Percentiles rank a stretch among this genome's conserved stretches.
These are phyloP conservation scores for Globisporangium perplexum DNA, from an alignment of 352 stramenopile species.

Conservation along the genomic window DNA sequence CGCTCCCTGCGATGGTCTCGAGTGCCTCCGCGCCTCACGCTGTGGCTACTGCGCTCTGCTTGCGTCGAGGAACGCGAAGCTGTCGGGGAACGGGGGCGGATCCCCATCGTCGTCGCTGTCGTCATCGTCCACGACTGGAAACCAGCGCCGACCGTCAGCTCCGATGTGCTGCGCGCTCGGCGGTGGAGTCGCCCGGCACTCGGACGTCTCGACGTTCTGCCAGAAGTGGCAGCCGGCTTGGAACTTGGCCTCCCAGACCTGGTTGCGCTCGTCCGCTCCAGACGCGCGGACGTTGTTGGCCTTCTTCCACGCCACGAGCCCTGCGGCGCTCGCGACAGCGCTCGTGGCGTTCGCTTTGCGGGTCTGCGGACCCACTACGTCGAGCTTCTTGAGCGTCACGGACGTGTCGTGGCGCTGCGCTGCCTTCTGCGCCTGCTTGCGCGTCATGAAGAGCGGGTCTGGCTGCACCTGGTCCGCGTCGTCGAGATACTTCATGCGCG, in stretches of 20 bases:
- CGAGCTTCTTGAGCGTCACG: constrained; percentile 40
- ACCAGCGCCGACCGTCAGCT: not conserved
- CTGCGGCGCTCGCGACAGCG: constrained; percentile 9
- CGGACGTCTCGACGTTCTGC: constrained; percentile 60
- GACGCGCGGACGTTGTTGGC: constrained; percentile 17
- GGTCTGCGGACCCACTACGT: constrained; percentile 14
- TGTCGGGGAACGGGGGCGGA: constrained; percentile 45
- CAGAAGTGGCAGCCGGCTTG: constrained; percentile 77
- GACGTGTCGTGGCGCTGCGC: constrained; percentile 37
- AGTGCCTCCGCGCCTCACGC: too few species aligned
- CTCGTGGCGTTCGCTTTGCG: constrained; percentile 18
- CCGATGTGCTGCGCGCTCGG: constrained; percentile 7
- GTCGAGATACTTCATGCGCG: constrained; percentile 73
- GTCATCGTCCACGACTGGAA: constrained; percentile 14
- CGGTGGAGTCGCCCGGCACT: constrained; percentile 34
- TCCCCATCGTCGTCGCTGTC: constrained; percentile 23
- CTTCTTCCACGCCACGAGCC: constrained; percentile 31
- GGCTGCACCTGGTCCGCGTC: constrained; percentile 36
- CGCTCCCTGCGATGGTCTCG: too few species aligned
- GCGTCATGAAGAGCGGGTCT: constrained; percentile 66
- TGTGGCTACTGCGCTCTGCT: too few species aligned
- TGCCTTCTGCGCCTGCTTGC: constrained; percentile 71
- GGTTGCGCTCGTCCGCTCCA: constrained; percentile 21
- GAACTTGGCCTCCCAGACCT: constrained; percentile 52
- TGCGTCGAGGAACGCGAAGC: constrained; percentile 60